A percentile compares a stretch with the other conserved stretches of the same genome.
Conservation (phyloP, 768 basidiomycete genomes). For the Boletus sp. region DNA sequence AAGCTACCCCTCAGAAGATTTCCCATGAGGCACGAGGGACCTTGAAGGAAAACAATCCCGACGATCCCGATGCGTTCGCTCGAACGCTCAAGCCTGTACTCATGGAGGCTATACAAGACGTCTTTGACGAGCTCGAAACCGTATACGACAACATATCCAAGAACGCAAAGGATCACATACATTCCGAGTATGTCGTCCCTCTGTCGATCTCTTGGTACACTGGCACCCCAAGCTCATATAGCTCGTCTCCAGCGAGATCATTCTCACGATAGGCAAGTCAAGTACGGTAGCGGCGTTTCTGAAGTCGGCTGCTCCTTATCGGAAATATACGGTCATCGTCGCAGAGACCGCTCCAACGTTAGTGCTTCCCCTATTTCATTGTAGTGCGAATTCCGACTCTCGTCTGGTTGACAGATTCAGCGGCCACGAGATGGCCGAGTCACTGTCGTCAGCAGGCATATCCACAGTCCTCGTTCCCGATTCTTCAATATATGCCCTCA, state of each 20-base stretch:
- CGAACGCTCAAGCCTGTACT: slow-evolving; percentile 84
- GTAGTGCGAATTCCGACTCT: slow-evolving; percentile 1
- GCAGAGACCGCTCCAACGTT: slow-evolving; percentile 94
- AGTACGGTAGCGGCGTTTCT: slow-evolving; percentile 92
- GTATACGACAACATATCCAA: slow-evolving; percentile 94
- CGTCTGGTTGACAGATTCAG: slow-evolving; percentile 54
- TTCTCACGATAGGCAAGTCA: slow-evolving; percentile 92
- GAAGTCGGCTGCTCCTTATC: slow-evolving; percentile 82
- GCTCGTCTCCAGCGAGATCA: slow-evolving; percentile 70
- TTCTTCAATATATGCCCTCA: slow-evolving; percentile 91
- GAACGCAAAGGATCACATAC: slow-evolving; percentile 93
- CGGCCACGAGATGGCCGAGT: slow-evolving; percentile 81
- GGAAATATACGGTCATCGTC: slow-evolving; percentile 95
- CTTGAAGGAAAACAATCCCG: slow-evolving; percentile 65
- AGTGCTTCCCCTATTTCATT: slow-evolving; percentile 30
- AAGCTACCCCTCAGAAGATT: slow-evolving; percentile 40
- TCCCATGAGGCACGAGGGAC: slow-evolving; percentile 50
- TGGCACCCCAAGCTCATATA: background rate
- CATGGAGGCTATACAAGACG: slow-evolving; percentile 96
- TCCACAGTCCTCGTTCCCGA: slow-evolving; percentile 98
- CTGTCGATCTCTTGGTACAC: background rate
- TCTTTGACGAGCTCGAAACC: slow-evolving; percentile 92
- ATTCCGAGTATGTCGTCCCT: slow-evolving; percentile 78
- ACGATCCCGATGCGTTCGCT: slow-evolving; percentile 79
- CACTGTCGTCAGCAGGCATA: slow-evolving; percentile 75